These are phyloP conservation scores for Mucor plumbeus DNA, from an alignment of 371 early-diverging fungal species.

Conservation along the genomic window DNA sequence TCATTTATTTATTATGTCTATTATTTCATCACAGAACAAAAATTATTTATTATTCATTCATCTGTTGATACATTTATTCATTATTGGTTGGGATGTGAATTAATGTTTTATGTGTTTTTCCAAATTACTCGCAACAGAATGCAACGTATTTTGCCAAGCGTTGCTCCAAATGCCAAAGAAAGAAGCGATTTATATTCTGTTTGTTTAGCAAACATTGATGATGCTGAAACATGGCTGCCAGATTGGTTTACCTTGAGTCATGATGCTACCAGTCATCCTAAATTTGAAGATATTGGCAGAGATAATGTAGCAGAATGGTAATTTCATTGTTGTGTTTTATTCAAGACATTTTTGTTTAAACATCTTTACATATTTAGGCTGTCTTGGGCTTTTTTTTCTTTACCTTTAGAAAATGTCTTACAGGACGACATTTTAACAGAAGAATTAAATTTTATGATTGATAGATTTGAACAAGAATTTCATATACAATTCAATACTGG, in stretches of 20 bases:
- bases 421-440: conserved; percentile 36
- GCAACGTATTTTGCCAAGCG: conserved; percentile 40
- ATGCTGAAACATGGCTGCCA: conserved; percentile 51
- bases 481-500: conserved; percentile 55
- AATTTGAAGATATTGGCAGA: conserved; percentile 47
- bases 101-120: conserved; percentile 59
- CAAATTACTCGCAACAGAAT: conserved; percentile 54
- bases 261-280: conserved; percentile 39
- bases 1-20: conserved; percentile 57
- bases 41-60: conserved; percentile 40
- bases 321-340: neutral
- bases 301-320: conserved; percentile 65
- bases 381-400: conserved; percentile 60
- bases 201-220: conserved; percentile 50
- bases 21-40: conserved; percentile 45
- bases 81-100: conserved; percentile 58
- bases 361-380: conserved; percentile 38
- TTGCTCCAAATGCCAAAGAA: conserved; percentile 38
- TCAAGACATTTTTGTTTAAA: neutral
- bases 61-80: conserved; percentile 45
- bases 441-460: conserved; percentile 56
- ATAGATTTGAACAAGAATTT: conserved; percentile 46
- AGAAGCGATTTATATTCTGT: conserved; percentile 49
- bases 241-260: conserved; percentile 54
- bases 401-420: conserved; percentile 47